These are phyloP conservation scores for Proliferodiscus dingleyae DNA, from an alignment of 2,329 filamentous ascomycete genomes.

Conservation along the genomic window DNA sequence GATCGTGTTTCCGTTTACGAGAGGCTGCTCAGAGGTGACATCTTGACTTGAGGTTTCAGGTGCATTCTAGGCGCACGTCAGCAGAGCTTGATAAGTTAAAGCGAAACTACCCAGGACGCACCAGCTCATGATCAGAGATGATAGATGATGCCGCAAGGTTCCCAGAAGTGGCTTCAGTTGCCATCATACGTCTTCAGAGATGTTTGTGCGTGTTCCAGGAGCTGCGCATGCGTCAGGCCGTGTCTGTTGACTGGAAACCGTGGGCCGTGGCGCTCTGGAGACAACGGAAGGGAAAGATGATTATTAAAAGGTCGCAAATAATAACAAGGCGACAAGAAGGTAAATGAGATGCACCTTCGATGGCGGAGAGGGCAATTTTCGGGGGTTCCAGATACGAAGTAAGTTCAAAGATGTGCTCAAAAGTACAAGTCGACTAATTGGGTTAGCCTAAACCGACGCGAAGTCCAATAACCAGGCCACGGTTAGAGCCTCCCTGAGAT, in stretches of 20 bases:
- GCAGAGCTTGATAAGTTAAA: background rate
- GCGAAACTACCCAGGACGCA: conserved; percentile 13
- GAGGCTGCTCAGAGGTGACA: conserved; percentile 35
- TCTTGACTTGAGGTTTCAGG: conserved; percentile 48
- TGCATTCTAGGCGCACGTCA: conserved; percentile 29
- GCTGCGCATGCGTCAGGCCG: conserved; percentile 32
- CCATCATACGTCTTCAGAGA: conserved; percentile 55
- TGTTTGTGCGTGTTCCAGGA: conserved; percentile 27
- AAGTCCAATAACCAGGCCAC: too few species aligned
- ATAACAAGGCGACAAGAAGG: conserved; percentile 11
- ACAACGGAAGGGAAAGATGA: background rate
- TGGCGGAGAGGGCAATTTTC: conserved; percentile 8
- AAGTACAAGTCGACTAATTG: background rate
- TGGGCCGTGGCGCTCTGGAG: conserved; percentile 6
- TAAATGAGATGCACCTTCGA: conserved; percentile 11
- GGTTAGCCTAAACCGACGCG: too few species aligned
- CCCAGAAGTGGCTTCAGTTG: conserved; percentile 54
- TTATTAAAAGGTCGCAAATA: conserved; percentile 8
- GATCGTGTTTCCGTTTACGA: conserved; percentile 43
- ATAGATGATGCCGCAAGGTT: conserved; percentile 35
- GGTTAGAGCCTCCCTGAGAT: too few species aligned
- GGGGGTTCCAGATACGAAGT: conserved; percentile 6
- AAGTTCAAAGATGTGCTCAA: background rate
- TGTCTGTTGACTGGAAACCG: conserved; percentile 21
- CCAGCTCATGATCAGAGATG: conserved; percentile 30